Conservation (phyloP, 129 eudicot genomes). For the Chrysanthemum seticuspe region DNA sequence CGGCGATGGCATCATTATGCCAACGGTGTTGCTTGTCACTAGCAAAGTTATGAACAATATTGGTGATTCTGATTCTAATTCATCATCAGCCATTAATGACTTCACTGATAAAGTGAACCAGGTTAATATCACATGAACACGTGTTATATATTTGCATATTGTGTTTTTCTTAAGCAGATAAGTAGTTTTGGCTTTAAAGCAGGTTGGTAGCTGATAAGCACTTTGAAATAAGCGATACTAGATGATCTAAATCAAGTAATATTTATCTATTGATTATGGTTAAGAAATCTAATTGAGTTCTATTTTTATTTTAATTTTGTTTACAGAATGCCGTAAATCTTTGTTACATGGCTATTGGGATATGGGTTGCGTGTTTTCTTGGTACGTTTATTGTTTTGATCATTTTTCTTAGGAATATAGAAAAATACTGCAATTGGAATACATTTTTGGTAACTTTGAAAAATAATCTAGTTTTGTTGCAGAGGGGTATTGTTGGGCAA, state of each 20-base stretch:
- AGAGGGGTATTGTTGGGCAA: slow-evolving; percentile 70
- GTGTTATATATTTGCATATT: neutral
- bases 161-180: neutral
- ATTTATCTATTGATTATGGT: neutral
- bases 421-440: neutral
- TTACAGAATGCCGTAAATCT: slow-evolving; percentile 51
- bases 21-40: slow-evolving; percentile 33
- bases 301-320: neutral
- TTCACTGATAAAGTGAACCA: slow-evolving; percentile 45
- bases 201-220: no score
- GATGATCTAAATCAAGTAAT: no score
- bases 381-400: no score
- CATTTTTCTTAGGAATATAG: neutral
- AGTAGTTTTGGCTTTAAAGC: neutral
- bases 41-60: slow-evolving; percentile 77
- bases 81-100: slow-evolving; percentile 10
- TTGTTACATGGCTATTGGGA: slow-evolving; percentile 60
- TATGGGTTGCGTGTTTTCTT: slow-evolving; percentile 47
- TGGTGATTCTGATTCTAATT: slow-evolving; percentile 29
- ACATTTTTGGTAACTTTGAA: no score
- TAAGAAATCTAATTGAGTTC: no score
- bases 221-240: no score
- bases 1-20: no score
- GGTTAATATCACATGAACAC: slow-evolving; percentile 33
- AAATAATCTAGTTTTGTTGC: neutral